Evolutionary conservation across 352 stramenopile genomes (phyloP).

Genomic region (Albugo candida): DNA sequence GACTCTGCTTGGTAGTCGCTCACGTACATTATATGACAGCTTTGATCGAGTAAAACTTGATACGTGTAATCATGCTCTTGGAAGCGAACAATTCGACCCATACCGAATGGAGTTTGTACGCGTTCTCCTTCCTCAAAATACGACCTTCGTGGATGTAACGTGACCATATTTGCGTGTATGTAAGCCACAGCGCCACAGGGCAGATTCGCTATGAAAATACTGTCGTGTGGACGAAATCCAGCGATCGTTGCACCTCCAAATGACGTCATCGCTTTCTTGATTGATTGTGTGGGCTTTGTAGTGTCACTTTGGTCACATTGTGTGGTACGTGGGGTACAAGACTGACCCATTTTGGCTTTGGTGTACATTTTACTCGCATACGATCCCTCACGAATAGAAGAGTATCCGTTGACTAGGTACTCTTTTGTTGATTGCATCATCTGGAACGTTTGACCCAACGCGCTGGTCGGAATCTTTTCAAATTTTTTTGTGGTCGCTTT

Average conservation of each 20-base stretch:
- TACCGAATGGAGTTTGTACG: slow-evolving; percentile 30
- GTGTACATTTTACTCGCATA: too few species aligned
- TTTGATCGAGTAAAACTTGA: slow-evolving; percentile 24
- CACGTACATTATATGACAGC: background rate
- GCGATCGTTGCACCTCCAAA: background rate
- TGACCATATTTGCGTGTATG: background rate
- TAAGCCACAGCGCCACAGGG: background rate
- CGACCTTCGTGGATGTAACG: slow-evolving; percentile 7
- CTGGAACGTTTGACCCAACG: slow-evolving; percentile 7
- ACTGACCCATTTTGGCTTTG: too few species aligned
- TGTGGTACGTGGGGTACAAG: too few species aligned
- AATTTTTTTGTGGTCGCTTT: slow-evolving; percentile 83
- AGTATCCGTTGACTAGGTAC: slow-evolving; percentile 49
- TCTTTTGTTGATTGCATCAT: slow-evolving; percentile 72
- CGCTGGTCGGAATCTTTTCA: slow-evolving; percentile 41
- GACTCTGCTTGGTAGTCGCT: background rate
- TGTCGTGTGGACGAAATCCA: background rate
- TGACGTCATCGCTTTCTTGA: background rate
- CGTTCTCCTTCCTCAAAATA: slow-evolving; percentile 26
- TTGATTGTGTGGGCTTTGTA: too few species aligned
- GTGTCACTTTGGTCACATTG: too few species aligned
- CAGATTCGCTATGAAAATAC: background rate
- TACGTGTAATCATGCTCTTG: slow-evolving; percentile 38
- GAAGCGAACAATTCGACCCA: slow-evolving; percentile 22
- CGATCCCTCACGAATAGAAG: too few species aligned